These are phyloP conservation scores for Saturnispora kantuleensis DNA, from an alignment of 805 yeast species.

Conservation along the genomic window DNA sequence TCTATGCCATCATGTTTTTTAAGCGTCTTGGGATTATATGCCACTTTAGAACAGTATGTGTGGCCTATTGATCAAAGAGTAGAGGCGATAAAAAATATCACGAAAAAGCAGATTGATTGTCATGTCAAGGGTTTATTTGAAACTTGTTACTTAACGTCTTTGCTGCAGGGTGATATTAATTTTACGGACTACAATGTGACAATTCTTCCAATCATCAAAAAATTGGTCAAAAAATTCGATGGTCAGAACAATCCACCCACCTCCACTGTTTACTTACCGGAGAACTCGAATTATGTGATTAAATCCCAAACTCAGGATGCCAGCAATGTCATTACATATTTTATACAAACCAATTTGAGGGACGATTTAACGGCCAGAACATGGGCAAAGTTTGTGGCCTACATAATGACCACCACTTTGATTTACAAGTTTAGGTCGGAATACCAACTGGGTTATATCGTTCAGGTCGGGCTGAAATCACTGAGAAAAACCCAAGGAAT, in stretches of 20 bases:
- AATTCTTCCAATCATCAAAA: constrained; percentile 10
- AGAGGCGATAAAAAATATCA: constrained; percentile 44
- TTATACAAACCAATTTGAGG: constrained; percentile 48
- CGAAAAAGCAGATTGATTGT: constrained; percentile 25
- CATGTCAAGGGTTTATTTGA: constrained; percentile 24
- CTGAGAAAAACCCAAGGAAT: constrained; percentile 47
- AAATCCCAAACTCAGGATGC: constrained; percentile 37
- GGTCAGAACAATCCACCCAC: constrained; percentile 19
- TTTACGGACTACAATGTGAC: constrained; percentile 1
- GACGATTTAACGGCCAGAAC: constrained; percentile 27
- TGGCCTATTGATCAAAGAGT: constrained; percentile 47
- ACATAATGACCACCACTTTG: constrained; percentile 35
- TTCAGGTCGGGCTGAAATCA: constrained; percentile 45
- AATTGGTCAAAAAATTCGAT: constrained; percentile 11
- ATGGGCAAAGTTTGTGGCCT: constrained; percentile 38
- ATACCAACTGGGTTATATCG: constrained; percentile 53
- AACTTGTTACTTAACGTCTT: constrained; percentile 28
- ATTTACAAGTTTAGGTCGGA: constrained; percentile 41
- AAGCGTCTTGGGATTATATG: constrained; percentile 40
- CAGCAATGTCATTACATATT: constrained; percentile 41
- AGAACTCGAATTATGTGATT: constrained; percentile 29
- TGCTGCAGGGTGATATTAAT: constrained; percentile 44
- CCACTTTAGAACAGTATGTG: constrained; percentile 45
- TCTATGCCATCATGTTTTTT: constrained; percentile 37
- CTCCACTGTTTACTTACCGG: constrained; percentile 30